phyloP scores from a whole-genome alignment of 805 yeast species.

The Metschnikowia henanensis region DNA sequence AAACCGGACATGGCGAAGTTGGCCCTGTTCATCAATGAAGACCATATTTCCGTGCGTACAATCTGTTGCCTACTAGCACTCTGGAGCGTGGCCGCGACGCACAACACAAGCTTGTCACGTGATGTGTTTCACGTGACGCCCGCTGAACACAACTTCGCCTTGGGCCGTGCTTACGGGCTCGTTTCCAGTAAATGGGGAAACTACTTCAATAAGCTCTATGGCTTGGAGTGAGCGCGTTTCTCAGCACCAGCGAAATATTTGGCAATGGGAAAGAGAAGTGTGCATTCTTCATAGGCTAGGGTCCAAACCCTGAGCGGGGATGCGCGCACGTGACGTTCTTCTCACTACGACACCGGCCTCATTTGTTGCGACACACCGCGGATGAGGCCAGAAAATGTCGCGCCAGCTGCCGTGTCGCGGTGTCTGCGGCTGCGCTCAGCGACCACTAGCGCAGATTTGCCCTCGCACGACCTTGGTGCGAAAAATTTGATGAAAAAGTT shows the following conservation, averaged over 20 bases:
- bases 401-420: neutral
- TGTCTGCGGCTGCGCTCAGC: neutral
- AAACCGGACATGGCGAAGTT: slow-evolving; percentile 16
- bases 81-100: slow-evolving; percentile 31
- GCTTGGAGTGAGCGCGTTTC: slow-evolving; percentile 37
- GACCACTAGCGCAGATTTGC: slow-evolving; percentile 3
- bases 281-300: no score
- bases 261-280: neutral
- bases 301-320: neutral
- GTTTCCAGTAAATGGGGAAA: slow-evolving; percentile 27
- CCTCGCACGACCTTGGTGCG: slow-evolving; percentile 18
- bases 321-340: slow-evolving; percentile 3
- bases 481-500: slow-evolving; percentile 20
- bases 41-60: slow-evolving; percentile 29
- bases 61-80: slow-evolving; percentile 35
- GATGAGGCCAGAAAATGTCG: slow-evolving; percentile 1
- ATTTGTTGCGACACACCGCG: no score
- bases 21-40: slow-evolving; percentile 17
- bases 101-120: neutral
- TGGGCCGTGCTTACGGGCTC: slow-evolving; percentile 17
- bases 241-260: neutral
- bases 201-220: slow-evolving; percentile 32
- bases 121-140: neutral
- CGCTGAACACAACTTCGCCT: neutral
- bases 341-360: no score